Percentiles rank a stretch among this genome's conserved stretches.
These are phyloP conservation scores for Phytophthora boehmeriae DNA, from an alignment of 352 stramenopile species.

Conservation along the genomic window DNA sequence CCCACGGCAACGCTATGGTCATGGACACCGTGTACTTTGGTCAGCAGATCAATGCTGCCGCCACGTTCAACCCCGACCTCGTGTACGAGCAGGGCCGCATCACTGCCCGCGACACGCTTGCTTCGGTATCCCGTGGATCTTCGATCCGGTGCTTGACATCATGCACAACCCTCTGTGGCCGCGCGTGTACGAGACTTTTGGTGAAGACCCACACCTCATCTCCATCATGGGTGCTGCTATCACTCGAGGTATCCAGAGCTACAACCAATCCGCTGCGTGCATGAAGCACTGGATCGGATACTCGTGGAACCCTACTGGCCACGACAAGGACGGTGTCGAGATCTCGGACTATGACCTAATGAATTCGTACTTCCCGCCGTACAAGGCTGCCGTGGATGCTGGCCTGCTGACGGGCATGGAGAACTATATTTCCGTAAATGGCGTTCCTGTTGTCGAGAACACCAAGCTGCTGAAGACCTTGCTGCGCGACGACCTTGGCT, in stretches of 20 bases:
- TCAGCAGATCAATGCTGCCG: conserved; percentile 84
- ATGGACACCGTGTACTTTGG: conserved; percentile 75
- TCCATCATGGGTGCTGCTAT: conserved; percentile 71
- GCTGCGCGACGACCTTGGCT: conserved; percentile 75
- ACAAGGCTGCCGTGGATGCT: conserved; percentile 69
- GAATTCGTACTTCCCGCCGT: conserved; percentile 83
- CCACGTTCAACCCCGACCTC: conserved; percentile 84
- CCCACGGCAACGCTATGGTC: conserved; percentile 87
- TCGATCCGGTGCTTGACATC: conserved; percentile 82
- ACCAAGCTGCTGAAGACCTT: conserved; percentile 65
- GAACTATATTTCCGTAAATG: conserved; percentile 91
- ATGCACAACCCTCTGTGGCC: conserved; percentile 84
- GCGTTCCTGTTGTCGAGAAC: conserved; percentile 85
- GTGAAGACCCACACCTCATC: conserved; percentile 84
- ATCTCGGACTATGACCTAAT: conserved; percentile 69
- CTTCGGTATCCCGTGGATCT: conserved; percentile 87
- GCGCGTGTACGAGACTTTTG: conserved; percentile 92
- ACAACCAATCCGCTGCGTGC: conserved; percentile 62
- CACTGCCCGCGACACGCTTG: conserved; percentile 61
- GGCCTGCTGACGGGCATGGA: conserved; percentile 89
- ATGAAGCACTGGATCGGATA: conserved; percentile 89
- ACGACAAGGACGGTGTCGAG: conserved; percentile 76
- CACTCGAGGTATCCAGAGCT: conserved; percentile 73
- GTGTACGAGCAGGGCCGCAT: conserved; percentile 53
- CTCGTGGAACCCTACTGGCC: conserved; percentile 66